Conservation (phyloP, 257 asterid genomes). For the Ophiorrhiza pumila region DNA sequence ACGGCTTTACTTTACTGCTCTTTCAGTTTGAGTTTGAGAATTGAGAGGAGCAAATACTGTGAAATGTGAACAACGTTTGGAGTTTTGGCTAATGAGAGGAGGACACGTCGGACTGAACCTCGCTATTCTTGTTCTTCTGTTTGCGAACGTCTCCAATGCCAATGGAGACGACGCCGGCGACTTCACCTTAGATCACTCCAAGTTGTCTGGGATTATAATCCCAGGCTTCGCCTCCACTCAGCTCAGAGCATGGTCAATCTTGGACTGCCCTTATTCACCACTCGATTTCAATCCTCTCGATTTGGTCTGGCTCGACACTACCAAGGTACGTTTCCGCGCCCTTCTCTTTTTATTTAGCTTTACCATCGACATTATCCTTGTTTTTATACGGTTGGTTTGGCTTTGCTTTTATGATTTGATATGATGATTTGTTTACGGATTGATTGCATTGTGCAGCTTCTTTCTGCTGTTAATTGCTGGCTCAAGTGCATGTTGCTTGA, state of each 20-base stretch:
- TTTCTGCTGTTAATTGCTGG: constrained; percentile 98
- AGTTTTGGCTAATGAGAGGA: constrained; percentile 45
- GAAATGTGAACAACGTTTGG: background rate
- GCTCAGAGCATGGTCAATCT: constrained; percentile 93
- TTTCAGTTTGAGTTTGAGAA: no score
- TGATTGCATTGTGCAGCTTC: constrained; percentile 58
- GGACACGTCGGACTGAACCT: constrained; percentile 36
- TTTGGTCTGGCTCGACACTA: constrained; percentile 96
- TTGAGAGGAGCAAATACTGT: no score
- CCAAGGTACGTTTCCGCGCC: constrained; percentile 44
- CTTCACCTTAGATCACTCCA: constrained; percentile 44
- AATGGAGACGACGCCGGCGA: constrained; percentile 40
- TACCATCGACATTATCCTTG: no score
- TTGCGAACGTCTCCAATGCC: constrained; percentile 25
- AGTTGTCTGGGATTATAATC: constrained; percentile 84
- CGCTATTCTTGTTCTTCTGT: constrained; percentile 35
- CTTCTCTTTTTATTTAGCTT: background rate
- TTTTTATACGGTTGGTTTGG: no score
- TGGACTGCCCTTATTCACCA: constrained; percentile 96
- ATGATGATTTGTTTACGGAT: no score
- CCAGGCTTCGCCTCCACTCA: constrained; percentile 99
- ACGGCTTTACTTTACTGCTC: no score
- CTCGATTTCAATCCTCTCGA: constrained; percentile 97
- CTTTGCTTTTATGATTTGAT: no score
- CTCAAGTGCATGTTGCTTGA: constrained; percentile 84